phyloP scores from a whole-genome alignment of 176 grass and related monocot species.

The Hordeum marinum region DNA sequence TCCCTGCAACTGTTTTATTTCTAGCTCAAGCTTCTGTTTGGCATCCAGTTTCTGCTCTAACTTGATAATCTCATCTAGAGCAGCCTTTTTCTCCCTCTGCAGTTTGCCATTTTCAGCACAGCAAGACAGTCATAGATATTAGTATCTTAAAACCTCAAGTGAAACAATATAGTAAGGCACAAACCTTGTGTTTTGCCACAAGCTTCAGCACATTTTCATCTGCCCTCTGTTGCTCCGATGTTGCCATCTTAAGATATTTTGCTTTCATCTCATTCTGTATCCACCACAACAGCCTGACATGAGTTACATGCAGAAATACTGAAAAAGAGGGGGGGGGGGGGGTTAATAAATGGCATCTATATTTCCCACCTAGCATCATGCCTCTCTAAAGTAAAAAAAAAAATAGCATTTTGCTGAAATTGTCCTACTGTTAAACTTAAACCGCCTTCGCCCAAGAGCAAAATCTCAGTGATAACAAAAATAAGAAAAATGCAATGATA shows the following conservation, averaged over 20 bases:
- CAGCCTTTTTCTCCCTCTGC: slow-evolving; percentile 49
- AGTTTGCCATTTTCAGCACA: slow-evolving; percentile 16
- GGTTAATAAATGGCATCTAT: not conserved
- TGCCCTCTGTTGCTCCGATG: slow-evolving; percentile 48
- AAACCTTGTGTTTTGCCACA: slow-evolving; percentile 54
- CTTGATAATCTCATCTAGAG: slow-evolving; percentile 41
- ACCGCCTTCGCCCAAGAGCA: not conserved
- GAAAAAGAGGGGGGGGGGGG: not conserved
- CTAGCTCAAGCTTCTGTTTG: slow-evolving; percentile 44
- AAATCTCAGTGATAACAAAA: not conserved
- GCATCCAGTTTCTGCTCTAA: slow-evolving; percentile 47
- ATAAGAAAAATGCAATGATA: not conserved
- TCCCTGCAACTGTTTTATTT: slow-evolving; percentile 49
- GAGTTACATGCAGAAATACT: not conserved
- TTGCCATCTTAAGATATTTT: slow-evolving; percentile 49
- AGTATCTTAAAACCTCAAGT: not conserved
- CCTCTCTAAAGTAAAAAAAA: not conserved
- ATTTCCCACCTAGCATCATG: not conserved
- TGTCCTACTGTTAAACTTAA: not conserved
- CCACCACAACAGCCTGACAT: not conserved
- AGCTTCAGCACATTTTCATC: slow-evolving; percentile 60
- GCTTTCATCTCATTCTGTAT: slow-evolving; percentile 44
- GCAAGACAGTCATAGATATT: not conserved
- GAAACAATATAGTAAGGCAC: not conserved
- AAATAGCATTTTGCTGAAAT: not conserved